Evolutionary conservation across 202 grass and related monocot species (phyloP).

Genomic region (Eragrostis tef): DNA sequence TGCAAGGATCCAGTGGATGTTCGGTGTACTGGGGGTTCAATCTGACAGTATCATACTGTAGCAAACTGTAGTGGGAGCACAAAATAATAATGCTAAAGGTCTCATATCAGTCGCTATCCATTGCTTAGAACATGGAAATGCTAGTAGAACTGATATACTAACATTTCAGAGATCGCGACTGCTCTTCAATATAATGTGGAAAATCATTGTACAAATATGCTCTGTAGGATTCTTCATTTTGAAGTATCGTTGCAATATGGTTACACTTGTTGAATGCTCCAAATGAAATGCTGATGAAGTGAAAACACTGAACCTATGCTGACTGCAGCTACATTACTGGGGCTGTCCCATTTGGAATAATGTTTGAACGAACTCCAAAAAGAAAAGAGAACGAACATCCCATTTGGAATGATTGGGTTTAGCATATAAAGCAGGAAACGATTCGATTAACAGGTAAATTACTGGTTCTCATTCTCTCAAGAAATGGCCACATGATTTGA

Average conservation of each 20-base stretch:
- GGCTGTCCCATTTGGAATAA: constrained; percentile 11
- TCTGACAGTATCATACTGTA: constrained; percentile 18
- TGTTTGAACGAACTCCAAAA: not conserved
- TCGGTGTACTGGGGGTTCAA: constrained; percentile 41
- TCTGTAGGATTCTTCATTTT: constrained; percentile 4
- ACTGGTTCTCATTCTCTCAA: not conserved
- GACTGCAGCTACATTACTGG: not conserved
- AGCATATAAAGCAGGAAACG: constrained; percentile 7
- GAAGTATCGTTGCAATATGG: not conserved
- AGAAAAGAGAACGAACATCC: not conserved
- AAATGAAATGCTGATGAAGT: not conserved
- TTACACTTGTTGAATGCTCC: not conserved
- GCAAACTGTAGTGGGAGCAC: constrained; percentile 11
- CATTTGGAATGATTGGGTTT: constrained; percentile 18
- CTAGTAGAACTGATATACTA: not conserved
- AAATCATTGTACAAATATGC: not conserved
- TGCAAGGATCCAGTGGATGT: constrained; percentile 41
- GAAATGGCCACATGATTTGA: constrained; percentile 37
- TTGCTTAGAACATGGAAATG: constrained; percentile 3
- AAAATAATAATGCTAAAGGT: constrained; percentile 19
- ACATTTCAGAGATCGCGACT: not conserved
- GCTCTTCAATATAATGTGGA: not conserved
- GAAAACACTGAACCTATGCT: not conserved
- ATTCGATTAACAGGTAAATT: constrained; percentile 26
- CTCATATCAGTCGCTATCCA: not conserved